phyloP scores from a whole-genome alignment of 768 basidiomycete species.

The Pleurotus eryngii region DNA sequence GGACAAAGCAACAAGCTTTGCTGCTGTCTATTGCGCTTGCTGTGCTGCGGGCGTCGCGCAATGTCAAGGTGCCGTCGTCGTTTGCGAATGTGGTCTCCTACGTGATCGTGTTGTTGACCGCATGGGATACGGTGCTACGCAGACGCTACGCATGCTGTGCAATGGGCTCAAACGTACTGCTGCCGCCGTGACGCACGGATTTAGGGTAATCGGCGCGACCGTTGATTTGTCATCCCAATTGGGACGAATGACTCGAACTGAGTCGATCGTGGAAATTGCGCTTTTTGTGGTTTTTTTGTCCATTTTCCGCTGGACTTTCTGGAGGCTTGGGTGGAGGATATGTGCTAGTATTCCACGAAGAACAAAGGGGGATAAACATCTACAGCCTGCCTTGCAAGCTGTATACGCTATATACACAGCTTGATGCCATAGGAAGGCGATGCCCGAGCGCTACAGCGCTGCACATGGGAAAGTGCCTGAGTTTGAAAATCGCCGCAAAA shows the following conservation, averaged over 20 bases:
- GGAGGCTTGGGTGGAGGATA: not conserved
- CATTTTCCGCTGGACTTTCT: not conserved
- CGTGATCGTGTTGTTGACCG: not conserved
- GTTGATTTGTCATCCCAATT: not conserved
- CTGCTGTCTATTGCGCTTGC: too few species aligned
- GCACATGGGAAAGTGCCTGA: slow-evolving; percentile 5
- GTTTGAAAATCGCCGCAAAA: slow-evolving; percentile 1
- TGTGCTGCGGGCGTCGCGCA: too few species aligned
- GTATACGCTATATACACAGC: not conserved
- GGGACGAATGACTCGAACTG: not conserved
- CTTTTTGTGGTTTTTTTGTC: not conserved
- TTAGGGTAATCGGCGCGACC: slow-evolving; percentile 1
- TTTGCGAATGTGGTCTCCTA: too few species aligned
- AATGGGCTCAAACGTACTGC: not conserved
- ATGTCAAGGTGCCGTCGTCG: too few species aligned
- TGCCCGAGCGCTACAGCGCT: not conserved
- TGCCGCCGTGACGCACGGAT: not conserved
- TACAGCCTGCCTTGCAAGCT: not conserved
- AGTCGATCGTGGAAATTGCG: not conserved
- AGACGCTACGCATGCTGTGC: slow-evolving; percentile 1
- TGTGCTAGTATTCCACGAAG: too few species aligned
- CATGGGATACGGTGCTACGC: not conserved
- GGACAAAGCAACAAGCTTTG: too few species aligned
- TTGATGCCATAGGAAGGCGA: not conserved
- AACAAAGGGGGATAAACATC: too few species aligned